Conservation (phyloP, 805 yeast genomes). For the Zygotorulaspora danielsina region DNA sequence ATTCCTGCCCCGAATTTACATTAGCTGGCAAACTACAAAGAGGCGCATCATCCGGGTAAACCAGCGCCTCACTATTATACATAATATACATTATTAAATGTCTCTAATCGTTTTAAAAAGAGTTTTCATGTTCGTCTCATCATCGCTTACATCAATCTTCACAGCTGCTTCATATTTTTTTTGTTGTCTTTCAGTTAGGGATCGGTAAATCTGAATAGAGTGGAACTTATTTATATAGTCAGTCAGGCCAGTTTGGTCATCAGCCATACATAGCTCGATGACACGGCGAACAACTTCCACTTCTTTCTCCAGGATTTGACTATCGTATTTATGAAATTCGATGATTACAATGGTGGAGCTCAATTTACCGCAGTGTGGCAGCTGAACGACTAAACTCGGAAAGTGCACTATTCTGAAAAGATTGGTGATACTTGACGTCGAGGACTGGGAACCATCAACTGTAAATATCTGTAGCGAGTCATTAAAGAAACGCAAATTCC, state of each 20-base stretch:
- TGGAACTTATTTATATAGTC: slow-evolving; percentile 4
- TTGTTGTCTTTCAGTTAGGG: slow-evolving; percentile 7
- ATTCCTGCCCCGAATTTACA: too few relatives aligned
- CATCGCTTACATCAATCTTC: background rate
- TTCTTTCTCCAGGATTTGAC: slow-evolving; percentile 7
- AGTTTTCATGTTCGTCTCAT: background rate
- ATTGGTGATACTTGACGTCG: slow-evolving; percentile 27
- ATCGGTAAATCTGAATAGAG: slow-evolving; percentile 9
- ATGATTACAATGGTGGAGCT: slow-evolving; percentile 5
- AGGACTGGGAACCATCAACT: slow-evolving; percentile 35
- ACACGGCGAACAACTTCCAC: slow-evolving; percentile 3
- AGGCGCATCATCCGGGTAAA: too few relatives aligned
- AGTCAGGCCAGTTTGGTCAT: slow-evolving; percentile 1
- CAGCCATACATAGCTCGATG: slow-evolving; percentile 3
- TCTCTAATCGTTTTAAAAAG: slow-evolving; percentile 2
- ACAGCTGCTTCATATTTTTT: background rate
- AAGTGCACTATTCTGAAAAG: slow-evolving; percentile 12
- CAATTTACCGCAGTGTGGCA: slow-evolving; percentile 2
- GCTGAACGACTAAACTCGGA: slow-evolving; percentile 14
- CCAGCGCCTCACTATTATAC: too few relatives aligned
- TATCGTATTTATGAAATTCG: slow-evolving; percentile 10
- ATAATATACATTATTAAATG: slow-evolving; percentile 1
- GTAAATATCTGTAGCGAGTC: slow-evolving; percentile 24
- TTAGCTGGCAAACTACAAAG: too few relatives aligned
- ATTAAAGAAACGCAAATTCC: slow-evolving; percentile 23